Percentiles rank a stretch among this genome's conserved stretches.
Conservation (phyloP, 345 rosid species). For the Gossypium sturtianum region DNA sequence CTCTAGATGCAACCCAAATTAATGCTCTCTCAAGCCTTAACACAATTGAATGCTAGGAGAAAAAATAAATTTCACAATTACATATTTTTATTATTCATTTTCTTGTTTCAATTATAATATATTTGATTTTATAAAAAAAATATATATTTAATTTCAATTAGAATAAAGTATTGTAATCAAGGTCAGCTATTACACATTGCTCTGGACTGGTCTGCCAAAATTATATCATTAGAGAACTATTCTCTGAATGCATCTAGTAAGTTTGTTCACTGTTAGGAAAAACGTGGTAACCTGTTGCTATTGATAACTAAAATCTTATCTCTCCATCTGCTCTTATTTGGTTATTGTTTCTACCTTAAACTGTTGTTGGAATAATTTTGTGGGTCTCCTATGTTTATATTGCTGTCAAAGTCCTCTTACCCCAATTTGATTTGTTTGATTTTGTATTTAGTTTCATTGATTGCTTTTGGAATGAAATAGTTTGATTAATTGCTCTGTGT, state of each 20-base stretch:
- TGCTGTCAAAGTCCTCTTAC: background rate
- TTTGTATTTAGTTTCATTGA: background rate
- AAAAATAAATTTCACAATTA: too few species aligned
- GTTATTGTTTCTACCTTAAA: background rate
- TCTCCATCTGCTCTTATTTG: background rate
- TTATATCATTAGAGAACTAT: background rate
- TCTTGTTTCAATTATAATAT: too few species aligned
- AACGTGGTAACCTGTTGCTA: background rate
- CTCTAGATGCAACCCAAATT: background rate
- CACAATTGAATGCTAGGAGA: too few species aligned
- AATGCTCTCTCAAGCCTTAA: too few species aligned
- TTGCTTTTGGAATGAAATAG: background rate
- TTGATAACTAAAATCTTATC: background rate
- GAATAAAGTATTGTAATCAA: background rate
- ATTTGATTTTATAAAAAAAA: too few species aligned
- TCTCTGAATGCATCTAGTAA: background rate
- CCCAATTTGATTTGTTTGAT: background rate
- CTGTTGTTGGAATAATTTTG: background rate
- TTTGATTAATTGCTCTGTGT: conserved; percentile 4
- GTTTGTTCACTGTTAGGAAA: background rate
- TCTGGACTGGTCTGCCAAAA: background rate
- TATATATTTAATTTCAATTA: too few species aligned
- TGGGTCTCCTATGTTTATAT: background rate
- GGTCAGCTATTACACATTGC: background rate
- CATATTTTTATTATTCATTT: too few species aligned